Percentiles rank a stretch among this genome's conserved stretches.
Conservation (phyloP, 2,329 filamentous ascomycete species). For the Colletotrichum acutatum region DNA sequence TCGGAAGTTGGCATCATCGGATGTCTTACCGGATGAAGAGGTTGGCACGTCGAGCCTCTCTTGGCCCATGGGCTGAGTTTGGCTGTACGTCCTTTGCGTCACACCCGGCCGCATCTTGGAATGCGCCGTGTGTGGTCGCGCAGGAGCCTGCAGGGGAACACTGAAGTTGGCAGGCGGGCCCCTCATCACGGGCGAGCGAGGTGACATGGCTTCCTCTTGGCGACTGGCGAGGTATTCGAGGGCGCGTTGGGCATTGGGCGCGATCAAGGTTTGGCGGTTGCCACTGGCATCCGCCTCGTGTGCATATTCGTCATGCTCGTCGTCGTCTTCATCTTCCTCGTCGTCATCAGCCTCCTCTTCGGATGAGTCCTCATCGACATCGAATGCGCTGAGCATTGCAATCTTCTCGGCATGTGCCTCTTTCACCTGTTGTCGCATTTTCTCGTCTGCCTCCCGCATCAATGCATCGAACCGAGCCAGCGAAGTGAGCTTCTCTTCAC, state of each 20-base stretch:
- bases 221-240: constrained; percentile 62
- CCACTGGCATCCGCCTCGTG: constrained; percentile 43
- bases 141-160: constrained; percentile 37
- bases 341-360: constrained; percentile 52
- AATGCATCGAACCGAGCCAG: constrained; percentile 73
- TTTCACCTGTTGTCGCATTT: constrained; percentile 53
- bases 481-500: constrained; percentile 72
- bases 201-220: constrained; percentile 46
- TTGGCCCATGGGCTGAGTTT: constrained; percentile 54
- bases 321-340: constrained; percentile 55
- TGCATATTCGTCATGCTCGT: constrained; percentile 52
- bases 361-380: constrained; percentile 59
- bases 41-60: constrained; percentile 38
- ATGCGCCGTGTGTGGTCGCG: constrained; percentile 66
- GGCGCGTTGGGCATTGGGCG: constrained; percentile 59
- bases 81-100: constrained; percentile 59
- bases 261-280: constrained; percentile 50
- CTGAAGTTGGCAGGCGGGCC: constrained; percentile 34
- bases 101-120: constrained; percentile 57
- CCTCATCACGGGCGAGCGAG: constrained; percentile 48
- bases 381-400: constrained; percentile 61
- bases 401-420: constrained; percentile 42
- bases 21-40: constrained; percentile 40
- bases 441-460: constrained; percentile 70
- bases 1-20: constrained; percentile 47